Percentiles rank a stretch among this genome's conserved stretches.
These are phyloP conservation scores for Phyllosticta citrichinensis DNA, from an alignment of 2,329 filamentous ascomycete species.

Conservation along the genomic window DNA sequence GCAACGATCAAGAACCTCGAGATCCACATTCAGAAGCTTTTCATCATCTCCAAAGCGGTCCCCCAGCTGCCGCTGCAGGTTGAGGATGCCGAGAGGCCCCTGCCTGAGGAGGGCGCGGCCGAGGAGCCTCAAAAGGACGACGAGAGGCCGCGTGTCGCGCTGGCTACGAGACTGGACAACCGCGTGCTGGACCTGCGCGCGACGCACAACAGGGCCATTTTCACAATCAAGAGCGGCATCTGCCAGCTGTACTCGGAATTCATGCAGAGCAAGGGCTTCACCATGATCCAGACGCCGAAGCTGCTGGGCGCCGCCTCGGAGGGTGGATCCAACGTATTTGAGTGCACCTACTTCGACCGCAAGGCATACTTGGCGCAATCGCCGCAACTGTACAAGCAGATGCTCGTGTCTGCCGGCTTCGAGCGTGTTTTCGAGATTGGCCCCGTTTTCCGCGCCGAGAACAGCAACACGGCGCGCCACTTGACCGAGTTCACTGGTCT, in stretches of 20 bases:
- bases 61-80: constrained; percentile 51
- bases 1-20: constrained; percentile 71
- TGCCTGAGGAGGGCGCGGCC: constrained; percentile 38
- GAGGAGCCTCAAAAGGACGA: constrained; percentile 41
- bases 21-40: constrained; percentile 81
- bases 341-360: constrained; percentile 79
- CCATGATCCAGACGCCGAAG: constrained; percentile 80
- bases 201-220: constrained; percentile 83
- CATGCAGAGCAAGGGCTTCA: constrained; percentile 63
- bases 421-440: constrained; percentile 71
- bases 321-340: constrained; percentile 86
- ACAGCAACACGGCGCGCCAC: constrained; percentile 74
- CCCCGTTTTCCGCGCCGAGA: constrained; percentile 77
- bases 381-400: constrained; percentile 82
- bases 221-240: constrained; percentile 57
- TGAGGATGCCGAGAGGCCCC: constrained; percentile 41
- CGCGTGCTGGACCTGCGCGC: constrained; percentile 85
- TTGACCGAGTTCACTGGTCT: constrained; percentile 86
- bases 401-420: constrained; percentile 69
- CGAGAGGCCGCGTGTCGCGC: constrained; percentile 59
- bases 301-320: constrained; percentile 85
- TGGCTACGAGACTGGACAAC: constrained; percentile 84
- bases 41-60: constrained; percentile 58
- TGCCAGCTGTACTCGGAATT: constrained; percentile 68
- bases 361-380: constrained; percentile 72